Percentiles rank a stretch among this genome's conserved stretches.
phyloP scores from a whole-genome alignment of 2,329 filamentous ascomycete species.

The Colletotrichum cereale region DNA sequence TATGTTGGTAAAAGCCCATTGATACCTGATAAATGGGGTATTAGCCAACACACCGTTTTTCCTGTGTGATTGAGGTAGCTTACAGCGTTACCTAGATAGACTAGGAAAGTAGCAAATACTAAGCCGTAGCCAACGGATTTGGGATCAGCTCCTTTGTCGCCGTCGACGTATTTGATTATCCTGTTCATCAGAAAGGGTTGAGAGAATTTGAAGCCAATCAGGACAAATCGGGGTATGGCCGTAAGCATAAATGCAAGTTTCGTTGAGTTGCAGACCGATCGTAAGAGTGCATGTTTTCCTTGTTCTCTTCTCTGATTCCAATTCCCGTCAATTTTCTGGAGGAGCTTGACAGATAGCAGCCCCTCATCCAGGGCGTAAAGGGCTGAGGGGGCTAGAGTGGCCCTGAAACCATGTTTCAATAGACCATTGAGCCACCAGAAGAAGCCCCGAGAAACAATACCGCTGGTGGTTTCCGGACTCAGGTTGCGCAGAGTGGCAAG shows the following conservation, averaged over 20 bases:
- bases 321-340: constrained; percentile 40
- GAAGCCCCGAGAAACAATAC: constrained; percentile 48
- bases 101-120: constrained; percentile 49
- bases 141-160: constrained; percentile 31
- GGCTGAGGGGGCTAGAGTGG: constrained; percentile 3
- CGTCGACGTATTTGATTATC: constrained; percentile 42
- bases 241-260: constrained; percentile 49
- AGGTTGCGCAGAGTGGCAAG: background rate
- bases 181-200: constrained; percentile 46
- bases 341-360: constrained; percentile 47
- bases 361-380: constrained; percentile 46
- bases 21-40: background rate
- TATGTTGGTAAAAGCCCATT: constrained; percentile 51
- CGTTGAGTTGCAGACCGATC: constrained; percentile 44
- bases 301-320: constrained; percentile 44
- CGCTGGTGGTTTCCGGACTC: constrained; percentile 37
- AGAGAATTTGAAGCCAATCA: constrained; percentile 48
- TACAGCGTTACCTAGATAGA: constrained; percentile 50
- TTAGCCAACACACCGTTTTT: background rate
- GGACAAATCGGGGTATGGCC: constrained; percentile 45
- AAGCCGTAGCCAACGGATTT: constrained; percentile 49
- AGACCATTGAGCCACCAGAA: constrained; percentile 51
- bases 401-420: constrained; percentile 43
- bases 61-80: constrained; percentile 1
- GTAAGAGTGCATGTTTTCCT: constrained; percentile 44